phyloP scores from a whole-genome alignment of 495 filamentous ascomycete genomes.

The Neurospora africana region DNA sequence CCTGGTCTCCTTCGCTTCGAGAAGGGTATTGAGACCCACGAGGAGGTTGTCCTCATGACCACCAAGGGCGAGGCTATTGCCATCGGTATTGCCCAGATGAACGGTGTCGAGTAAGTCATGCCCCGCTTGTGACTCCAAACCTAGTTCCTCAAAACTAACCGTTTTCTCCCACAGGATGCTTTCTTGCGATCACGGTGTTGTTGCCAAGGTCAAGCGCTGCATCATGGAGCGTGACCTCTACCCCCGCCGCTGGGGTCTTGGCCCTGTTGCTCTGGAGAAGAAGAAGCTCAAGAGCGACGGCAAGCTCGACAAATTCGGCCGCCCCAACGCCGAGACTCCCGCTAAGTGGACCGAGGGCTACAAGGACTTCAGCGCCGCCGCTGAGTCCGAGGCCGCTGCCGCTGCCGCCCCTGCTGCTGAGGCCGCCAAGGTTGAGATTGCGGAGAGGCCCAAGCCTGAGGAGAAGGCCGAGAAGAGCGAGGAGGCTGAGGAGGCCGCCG shows the following conservation, averaged over 20 bases:
- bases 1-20: constrained; percentile 89
- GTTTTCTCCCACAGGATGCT: constrained; percentile 40
- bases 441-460: constrained; percentile 19
- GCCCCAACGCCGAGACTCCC: constrained; percentile 83
- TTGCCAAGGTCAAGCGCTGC: constrained; percentile 90
- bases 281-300: constrained; percentile 98
- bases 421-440: constrained; percentile 8
- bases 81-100: constrained; percentile 87
- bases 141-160: not conserved
- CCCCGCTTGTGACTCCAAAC: not conserved
- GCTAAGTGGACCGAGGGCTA: constrained; percentile 82
- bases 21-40: constrained; percentile 51
- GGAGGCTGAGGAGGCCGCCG: constrained; percentile 23
- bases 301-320: constrained; percentile 94
- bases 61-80: constrained; percentile 98
- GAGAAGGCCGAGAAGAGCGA: constrained; percentile 31
- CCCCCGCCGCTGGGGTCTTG: constrained; percentile 88
- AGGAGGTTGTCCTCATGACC: constrained; percentile 80
- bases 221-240: constrained; percentile 99
- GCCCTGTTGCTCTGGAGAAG: constrained; percentile 84
- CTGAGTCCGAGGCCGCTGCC: constrained; percentile 20
- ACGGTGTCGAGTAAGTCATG: constrained; percentile 17
- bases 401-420: constrained; percentile 26
- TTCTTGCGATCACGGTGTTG: constrained; percentile 89
- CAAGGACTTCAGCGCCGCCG: constrained; percentile 64